Percentiles rank a stretch among this genome's conserved stretches.
Conservation (phyloP, 257 asterid genomes). For the Striga asiatica region DNA sequence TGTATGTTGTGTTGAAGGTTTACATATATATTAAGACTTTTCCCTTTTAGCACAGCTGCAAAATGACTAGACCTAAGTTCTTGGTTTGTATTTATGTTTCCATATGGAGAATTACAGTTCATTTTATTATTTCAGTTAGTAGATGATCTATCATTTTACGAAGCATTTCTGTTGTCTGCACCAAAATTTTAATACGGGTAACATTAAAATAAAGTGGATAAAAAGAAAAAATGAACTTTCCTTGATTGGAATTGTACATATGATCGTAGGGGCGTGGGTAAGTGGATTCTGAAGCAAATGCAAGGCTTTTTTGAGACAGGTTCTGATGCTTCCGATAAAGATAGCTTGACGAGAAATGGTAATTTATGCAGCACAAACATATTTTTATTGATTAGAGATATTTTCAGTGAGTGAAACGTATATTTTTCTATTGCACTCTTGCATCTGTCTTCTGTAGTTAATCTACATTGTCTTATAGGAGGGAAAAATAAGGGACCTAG, state of each 20-base stretch:
- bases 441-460: not conserved
- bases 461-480: conserved; percentile 34
- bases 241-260: conserved; percentile 5
- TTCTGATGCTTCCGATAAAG: conserved; percentile 32
- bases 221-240: not conserved
- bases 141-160: not conserved
- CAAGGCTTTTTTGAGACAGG: conserved; percentile 51
- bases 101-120: not conserved
- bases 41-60: not conserved
- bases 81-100: not conserved
- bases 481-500: conserved; percentile 43
- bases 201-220: not conserved
- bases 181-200: not conserved
- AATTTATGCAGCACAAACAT: not conserved
- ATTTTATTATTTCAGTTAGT: too few relatives aligned
- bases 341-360: conserved; percentile 40
- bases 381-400: not conserved
- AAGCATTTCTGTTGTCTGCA: not conserved
- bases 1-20: not conserved
- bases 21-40: not conserved
- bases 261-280: conserved; percentile 70
- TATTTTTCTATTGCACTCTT: not conserved
- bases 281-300: conserved; percentile 87
- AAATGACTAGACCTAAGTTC: not conserved
- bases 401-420: conserved; percentile 3